Base-by-base conservation (phyloP, 495 filamentous ascomycete species). In the Xylaria bambusicola region DNA sequence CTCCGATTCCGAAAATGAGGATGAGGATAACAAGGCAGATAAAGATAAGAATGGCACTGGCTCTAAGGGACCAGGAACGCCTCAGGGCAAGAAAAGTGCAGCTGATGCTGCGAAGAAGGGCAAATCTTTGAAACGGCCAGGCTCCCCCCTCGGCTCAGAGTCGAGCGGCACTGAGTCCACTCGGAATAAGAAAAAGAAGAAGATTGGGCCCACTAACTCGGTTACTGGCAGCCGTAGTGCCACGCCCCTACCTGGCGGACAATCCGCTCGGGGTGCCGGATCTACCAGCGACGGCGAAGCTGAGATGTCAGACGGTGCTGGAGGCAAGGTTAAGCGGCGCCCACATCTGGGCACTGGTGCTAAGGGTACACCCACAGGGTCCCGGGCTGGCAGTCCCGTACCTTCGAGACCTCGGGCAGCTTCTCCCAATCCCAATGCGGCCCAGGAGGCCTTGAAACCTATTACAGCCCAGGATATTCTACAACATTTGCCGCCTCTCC, bases 151-250 rank as follows among this genome's bases (percentile, higher is more conserved):
- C 63, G 80, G 86, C 18, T 97, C 94, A 12, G 82, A 97, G 66
- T 88, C 90, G 17, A 95, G 91, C 74, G 95, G 92, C 48, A 93
- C 89, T 60, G 94, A 98, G 68, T 89, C 88, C 1, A 83, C 85
- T 21, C 89, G 90, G 41, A 96, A 96, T 78, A 97, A 96, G 82
- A 79, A 82, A 38, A 96, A 94, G 76, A 90, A 86, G 68, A 85
- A 84, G 54, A 80, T 85, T 59, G 67, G 53, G 56, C 29, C 65
- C n/a, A 64, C 67, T 36, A 70, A 79, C 6, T 76, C 82, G 5
- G 50, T 72, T 23, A 77, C 76, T 48, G 65, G 73, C 1, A 75
- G 73, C 47, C 77, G 78, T 9, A 74, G 78, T 15, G 77, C 76
- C 15, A 82, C 85, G 6, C 82, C 86, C 57, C 75, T 86, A 12